phyloP scores from a whole-genome alignment of 805 yeast species.

The Suhomyces tanzawaensis region DNA sequence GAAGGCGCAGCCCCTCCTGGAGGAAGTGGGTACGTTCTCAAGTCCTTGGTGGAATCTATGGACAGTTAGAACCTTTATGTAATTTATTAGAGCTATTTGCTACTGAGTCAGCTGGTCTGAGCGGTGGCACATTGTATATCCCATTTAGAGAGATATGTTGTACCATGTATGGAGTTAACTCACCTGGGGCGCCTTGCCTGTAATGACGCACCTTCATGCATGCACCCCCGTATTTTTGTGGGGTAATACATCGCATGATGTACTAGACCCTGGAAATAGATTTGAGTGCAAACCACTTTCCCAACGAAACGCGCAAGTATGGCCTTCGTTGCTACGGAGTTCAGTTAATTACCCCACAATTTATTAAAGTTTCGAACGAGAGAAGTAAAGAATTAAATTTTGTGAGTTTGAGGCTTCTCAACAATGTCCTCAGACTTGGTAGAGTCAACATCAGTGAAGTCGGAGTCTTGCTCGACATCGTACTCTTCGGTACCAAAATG shows the following conservation, averaged over 20 bases:
- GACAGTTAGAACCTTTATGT: constrained; percentile 21
- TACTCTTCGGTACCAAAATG: constrained; percentile 36
- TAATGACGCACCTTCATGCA: no score
- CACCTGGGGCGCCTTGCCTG: no score
- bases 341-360: no score
- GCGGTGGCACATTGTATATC: no score
- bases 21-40: constrained; percentile 31
- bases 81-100: not conserved
- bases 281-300: no score
- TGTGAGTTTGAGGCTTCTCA: constrained; percentile 1
- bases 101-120: not conserved
- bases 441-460: constrained; percentile 1
- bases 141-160: no score
- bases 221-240: no score
- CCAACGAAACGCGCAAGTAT: no score
- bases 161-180: no score
- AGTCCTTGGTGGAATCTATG: constrained; percentile 42
- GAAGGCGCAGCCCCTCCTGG: not conserved
- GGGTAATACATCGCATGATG: no score
- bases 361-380: not conserved
- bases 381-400: not conserved
- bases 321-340: no score
- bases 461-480: constrained; percentile 5
- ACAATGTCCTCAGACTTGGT: not conserved
- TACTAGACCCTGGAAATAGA: no score